Base-by-base conservation (phyloP, 768 basidiomycete genomes). In the Tricholoma sp. region DNA sequence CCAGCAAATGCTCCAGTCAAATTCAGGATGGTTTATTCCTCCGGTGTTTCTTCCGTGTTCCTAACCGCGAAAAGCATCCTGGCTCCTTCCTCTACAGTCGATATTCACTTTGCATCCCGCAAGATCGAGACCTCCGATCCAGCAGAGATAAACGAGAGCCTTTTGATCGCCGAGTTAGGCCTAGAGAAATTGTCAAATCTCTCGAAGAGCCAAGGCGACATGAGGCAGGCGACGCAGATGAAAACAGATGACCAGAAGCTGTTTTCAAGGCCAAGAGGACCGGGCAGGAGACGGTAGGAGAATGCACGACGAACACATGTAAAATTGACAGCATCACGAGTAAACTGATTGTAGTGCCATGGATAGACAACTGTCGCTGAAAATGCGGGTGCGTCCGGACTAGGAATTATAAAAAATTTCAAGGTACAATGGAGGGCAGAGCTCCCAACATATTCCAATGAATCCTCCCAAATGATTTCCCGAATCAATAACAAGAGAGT, bases 91-190 rank as follows among this genome's bases (percentile, higher is more conserved):
- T 72, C 76, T 16, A 10, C 24, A n/a, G n/a, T 8, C 16, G 74
- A 73, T 24, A 71, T 76, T 8, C 58, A 63, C 21, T 59, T 85
- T 11, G 76, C 78, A 2, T 63, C 80, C 16, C 80, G 82, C 64
- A 95, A 83, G 76, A 77, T 95, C 54, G 91, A 96, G 67, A 95
- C 91, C 0, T 89, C 90, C 0, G 86, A 92, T 62, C 88, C 91
- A 0, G 59, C 63, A 14, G 94, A 95, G 64, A 61, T 97, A 12
- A 79, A 84, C 35, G 86, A 85, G 63, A 71, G 72, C 0, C 87
- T 79, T 64, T 69, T 97, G 54, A 78, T 74, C 56, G 68, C 77
- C 10, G 85, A 88, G 62, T 75, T 95, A 19, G 78, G 77, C 5
- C 34, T 64, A 11, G 55, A 57, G 37, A 39, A 27, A 21, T 21